A percentile compares a stretch with the other conserved stretches of the same genome.
These are phyloP conservation scores for Aureobasidium mangrovei DNA, from an alignment of 2,329 filamentous ascomycete species.

Conservation along the genomic window DNA sequence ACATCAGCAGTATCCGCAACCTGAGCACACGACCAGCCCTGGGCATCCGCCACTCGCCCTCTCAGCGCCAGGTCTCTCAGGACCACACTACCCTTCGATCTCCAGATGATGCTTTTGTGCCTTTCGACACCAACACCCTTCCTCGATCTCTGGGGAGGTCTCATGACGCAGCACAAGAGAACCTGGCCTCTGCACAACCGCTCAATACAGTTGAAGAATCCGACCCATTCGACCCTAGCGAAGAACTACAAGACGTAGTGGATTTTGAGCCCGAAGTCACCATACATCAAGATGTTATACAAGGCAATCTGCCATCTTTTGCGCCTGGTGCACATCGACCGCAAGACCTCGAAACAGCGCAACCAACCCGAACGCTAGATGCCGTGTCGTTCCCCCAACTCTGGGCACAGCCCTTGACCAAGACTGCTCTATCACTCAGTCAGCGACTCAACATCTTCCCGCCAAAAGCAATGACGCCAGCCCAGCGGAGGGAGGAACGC, in stretches of 20 bases:
- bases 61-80: background rate
- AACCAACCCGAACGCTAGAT: background rate
- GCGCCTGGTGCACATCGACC: background rate
- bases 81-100: background rate
- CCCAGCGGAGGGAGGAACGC: background rate
- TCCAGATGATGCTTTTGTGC: slow-evolving; percentile 15
- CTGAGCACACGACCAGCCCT: slow-evolving; percentile 12
- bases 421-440: background rate
- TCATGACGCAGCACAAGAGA: background rate
- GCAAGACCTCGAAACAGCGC: background rate
- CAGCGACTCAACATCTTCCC: background rate
- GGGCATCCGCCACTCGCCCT: background rate
- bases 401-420: background rate
- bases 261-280: slow-evolving; percentile 9
- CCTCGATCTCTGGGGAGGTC: background rate
- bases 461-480: background rate
- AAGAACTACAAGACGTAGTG: background rate
- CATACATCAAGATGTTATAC: background rate
- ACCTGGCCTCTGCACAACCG: background rate
- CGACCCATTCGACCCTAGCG: background rate
- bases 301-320: background rate
- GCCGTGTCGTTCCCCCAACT: slow-evolving; percentile 3
- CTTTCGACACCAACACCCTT: slow-evolving; percentile 13
- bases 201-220: background rate
- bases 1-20: slow-evolving; percentile 8